phyloP scores from a whole-genome alignment of 768 basidiomycete genomes.

The Mycena belliarum region DNA sequence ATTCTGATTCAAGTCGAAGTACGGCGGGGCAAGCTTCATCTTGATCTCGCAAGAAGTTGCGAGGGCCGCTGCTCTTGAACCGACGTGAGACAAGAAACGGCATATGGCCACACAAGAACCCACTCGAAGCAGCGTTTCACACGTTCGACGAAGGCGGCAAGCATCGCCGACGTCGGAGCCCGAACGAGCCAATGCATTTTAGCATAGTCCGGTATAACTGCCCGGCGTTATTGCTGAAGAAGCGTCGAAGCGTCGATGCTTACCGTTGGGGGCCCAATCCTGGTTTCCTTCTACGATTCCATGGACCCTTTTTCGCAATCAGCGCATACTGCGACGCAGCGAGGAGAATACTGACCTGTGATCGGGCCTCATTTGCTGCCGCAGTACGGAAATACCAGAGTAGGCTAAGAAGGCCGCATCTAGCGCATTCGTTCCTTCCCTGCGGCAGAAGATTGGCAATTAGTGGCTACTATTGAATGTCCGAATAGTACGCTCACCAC shows the following conservation, averaged over 20 bases:
- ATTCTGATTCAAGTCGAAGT: constrained; percentile 64
- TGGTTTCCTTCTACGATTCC: constrained; percentile 68
- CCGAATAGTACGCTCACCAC: constrained; percentile 45
- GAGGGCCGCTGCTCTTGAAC: constrained; percentile 60
- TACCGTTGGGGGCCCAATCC: constrained; percentile 71
- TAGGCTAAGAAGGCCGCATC: constrained; percentile 90
- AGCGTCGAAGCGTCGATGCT: constrained; percentile 18
- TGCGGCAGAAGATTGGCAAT: constrained; percentile 22
- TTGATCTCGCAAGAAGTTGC: constrained; percentile 61
- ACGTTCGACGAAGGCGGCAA: constrained; percentile 55
- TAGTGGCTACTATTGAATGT: background rate
- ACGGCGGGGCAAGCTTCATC: constrained; percentile 41
- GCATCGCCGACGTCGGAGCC: constrained; percentile 61
- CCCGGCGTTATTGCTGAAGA: background rate
- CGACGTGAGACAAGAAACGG: constrained; percentile 6
- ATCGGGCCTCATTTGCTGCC: constrained; percentile 86
- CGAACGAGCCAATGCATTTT: constrained; percentile 73
- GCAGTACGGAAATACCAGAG: constrained; percentile 71
- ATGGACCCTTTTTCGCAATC: constrained; percentile 51
- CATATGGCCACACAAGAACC: constrained; percentile 25
- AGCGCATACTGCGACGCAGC: background rate
- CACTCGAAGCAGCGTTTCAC: constrained; percentile 74
- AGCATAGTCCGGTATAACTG: constrained; percentile 85
- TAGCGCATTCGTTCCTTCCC: constrained; percentile 84
- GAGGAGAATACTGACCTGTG: constrained; percentile 35